Evolutionary conservation across 2,329 filamentous ascomycete genomes (phyloP).

Genomic region (Cladosporium sp.): DNA sequence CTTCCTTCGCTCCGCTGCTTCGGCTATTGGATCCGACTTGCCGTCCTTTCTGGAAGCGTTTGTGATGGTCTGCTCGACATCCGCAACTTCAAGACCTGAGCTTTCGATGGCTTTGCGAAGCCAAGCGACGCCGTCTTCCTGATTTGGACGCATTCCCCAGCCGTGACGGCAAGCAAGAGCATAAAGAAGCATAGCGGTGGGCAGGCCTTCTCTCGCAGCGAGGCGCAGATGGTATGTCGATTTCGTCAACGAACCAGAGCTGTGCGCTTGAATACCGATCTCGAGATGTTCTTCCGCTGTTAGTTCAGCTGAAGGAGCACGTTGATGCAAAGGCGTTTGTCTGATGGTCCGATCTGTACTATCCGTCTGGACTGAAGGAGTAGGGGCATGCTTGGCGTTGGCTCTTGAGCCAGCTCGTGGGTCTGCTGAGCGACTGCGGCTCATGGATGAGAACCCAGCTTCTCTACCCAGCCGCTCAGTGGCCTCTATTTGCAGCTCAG

Average conservation of each 20-base stretch:
- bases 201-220: constrained; percentile 78
- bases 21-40: constrained; percentile 51
- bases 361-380: constrained; percentile 29
- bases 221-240: constrained; percentile 94
- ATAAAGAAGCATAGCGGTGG: constrained; percentile 94
- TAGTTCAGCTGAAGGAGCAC: constrained; percentile 61
- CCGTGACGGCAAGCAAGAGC: constrained; percentile 92
- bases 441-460: constrained; percentile 4
- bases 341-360: constrained; percentile 43
- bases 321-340: constrained; percentile 44
- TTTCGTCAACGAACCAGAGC: constrained; percentile 80
- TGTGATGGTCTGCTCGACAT: constrained; percentile 17
- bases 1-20: constrained; percentile 69
- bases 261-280: constrained; percentile 86
- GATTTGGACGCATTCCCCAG: constrained; percentile 95
- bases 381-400: constrained; percentile 28
- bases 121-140: constrained; percentile 86
- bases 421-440: constrained; percentile 30
- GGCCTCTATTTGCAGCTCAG: constrained; percentile 7
- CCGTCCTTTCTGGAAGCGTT: constrained; percentile 42
- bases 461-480: constrained; percentile 7
- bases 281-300: constrained; percentile 83
- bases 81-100: constrained; percentile 39
- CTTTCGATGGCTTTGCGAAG: constrained; percentile 84
- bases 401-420: constrained; percentile 16